Evolutionary conservation across 1,284 basidiomycete species (phyloP), one percentile per base, ranked within the genome.

Genomic region (Leccinum brunneo-olivaceum): DNA sequence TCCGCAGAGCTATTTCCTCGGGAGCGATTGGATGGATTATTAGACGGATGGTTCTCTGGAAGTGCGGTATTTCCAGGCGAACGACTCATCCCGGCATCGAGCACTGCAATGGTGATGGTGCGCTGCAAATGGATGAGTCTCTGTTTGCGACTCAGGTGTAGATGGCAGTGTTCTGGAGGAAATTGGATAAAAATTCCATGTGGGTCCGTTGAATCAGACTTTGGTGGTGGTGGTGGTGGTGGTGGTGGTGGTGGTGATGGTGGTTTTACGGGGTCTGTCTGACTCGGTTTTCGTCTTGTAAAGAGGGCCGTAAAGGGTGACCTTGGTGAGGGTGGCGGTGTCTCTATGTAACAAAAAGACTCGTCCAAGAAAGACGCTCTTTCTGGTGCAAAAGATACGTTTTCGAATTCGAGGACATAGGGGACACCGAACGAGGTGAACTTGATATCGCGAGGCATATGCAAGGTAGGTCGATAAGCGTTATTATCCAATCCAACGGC

Each of bases 71-170:
- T 55, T 4, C 43, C 48, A 6, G 60, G 56, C 1, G 70, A 64
- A n/a, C 63, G 51, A 44, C 67, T 63, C 72, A 74, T 75, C 40
- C 73, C 73, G 6, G 68, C 72, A 29, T 64, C 65, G 21, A 66
- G 50, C n/a, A 75, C 72, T 12, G 72, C 73, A 33, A 57, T 56
- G 34, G 64, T 66, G 42, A 74, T 73, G 24, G 63, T 61, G 45
- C 64, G 52, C 50, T 72, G 70, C 43, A 74, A 53, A 34, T 56
- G 60, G 37, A 55, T 52, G 6, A 74, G 56, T 24, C 63, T 64
- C 33, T 58, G 51, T 34, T 58, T 57, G 33, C 67, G 67, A 32
- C n/a, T 39, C 49, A 42, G 37, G 14, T 43, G 46, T 18, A 47
- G 3, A 28, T 39, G 23, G 29, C 34, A 25, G 19, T 34, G 21